Evolutionary conservation across 1,284 basidiomycete species (phyloP), one percentile per base, ranked within the genome.

Genomic region (Lentinula novae-zelandiae): DNA sequence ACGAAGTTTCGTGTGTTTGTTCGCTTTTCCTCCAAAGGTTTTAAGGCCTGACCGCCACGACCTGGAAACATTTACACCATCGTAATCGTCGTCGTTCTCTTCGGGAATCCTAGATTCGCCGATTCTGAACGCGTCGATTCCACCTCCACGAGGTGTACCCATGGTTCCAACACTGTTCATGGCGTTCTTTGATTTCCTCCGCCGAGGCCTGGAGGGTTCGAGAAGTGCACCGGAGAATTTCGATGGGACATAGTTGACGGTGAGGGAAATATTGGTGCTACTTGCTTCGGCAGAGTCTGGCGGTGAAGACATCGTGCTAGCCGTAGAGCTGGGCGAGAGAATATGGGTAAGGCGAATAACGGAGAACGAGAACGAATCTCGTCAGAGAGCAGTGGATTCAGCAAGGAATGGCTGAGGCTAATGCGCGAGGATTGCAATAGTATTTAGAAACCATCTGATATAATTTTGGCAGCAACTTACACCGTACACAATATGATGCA

Each of bases 1-100:
- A 36, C 81, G 75, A 66, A 84, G 81, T 52, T 75, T 76, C 69
- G 67, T 73, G 17, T 36, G 3, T 50, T 74, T 76, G 69, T 67
- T 73, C 4, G 34, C 7, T 20, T 3, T 15, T 17, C 56, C 27
- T 39, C 5, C 15, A 4, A 13, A 42, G 1, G 7, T 27, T 49
- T 48, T 49, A 1, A 13, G 17, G 13, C 57, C 27, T 31, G 48
- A 36, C 15, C 52, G 33, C 53, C 36, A 27, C 5, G 39, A 13
- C n/a, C 22, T 56, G 22, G 53, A 39, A 22, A 60, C 46, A 13
- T 53, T 39, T 2, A 61, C 48, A 17, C 60, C 60, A 22, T 61
- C 60, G 13, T 57, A 56, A 17, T 61, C 60, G 3, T 61, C 60
- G 17, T 61, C 60, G 9, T 36, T 50, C 20, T 36, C 34, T 15